Base-by-base conservation (phyloP, 2,329 filamentous ascomycete species). In the Talaromyces sp. region DNA sequence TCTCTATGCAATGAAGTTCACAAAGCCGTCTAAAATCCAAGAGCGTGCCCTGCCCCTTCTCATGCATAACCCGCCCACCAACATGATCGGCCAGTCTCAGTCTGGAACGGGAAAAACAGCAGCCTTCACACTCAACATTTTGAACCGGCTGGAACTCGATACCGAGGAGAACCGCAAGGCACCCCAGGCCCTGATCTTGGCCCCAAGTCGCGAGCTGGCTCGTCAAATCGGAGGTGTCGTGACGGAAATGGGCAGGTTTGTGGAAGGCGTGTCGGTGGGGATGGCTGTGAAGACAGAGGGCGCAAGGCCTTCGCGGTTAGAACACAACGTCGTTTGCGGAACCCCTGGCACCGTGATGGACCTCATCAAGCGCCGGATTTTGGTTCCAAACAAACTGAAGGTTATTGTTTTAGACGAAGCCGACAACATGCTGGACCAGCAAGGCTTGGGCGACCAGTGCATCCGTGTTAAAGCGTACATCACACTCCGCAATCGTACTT, bases 41-140 rank as follows among this genome's bases (percentile, higher is more conserved):
- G 95, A 96, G 76, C 91, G 89, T 69, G 95, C 95, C 1, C 84
- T 99, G 19, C 95, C 95, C 30, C 83, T 99, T 60, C 89, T 99
- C 71, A 85, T 99, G 65, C 81, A 85, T 69, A 82, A 96, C 72
- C 93, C 95, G n/a, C 89, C 93, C 0, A 84, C 84, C 66, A 98
- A 98, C 77, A 90, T 99, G 84, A 93, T 99, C 72, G 95, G 93
- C 3, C 95, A 99, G 78, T 99, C 95, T n/a, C 95, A 99, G 77
- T 99, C 95, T 2, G 95, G 95, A 69, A 99, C 95, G 22, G 95
- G 95, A 72, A 99, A 99, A 82, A 99, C 95, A 0, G 95, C 93
- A 22, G 95, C 95, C 25, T 99, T 99, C 75, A 91, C 95, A 53
- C 88, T 96, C 64, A 96, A 96, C 64, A 90, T 96, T 63, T 84